Percentiles rank a stretch among this genome's conserved stretches.
Evolutionary conservation across 2,329 filamentous ascomycete species (phyloP).

Genomic region (Ophiobolus disseminans): DNA sequence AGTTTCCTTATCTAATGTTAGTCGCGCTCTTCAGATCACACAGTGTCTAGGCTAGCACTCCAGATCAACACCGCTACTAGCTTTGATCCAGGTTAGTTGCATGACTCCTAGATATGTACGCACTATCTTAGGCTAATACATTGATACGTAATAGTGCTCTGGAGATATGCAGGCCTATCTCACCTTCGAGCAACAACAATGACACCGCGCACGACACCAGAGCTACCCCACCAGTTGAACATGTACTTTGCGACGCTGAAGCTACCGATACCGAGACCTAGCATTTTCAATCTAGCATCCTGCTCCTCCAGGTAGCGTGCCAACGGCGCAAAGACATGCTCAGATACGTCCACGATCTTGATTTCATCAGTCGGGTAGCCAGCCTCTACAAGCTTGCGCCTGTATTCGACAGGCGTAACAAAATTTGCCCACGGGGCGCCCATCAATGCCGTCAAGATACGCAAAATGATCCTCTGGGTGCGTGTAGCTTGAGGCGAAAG

Average conservation of each 20-base stretch:
- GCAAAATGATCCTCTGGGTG: conserved; percentile 42
- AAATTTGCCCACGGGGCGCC: conserved; percentile 60
- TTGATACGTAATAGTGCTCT: neutral
- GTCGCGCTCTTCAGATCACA: no score
- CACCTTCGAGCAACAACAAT: conserved; percentile 48
- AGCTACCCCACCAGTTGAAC: conserved; percentile 54
- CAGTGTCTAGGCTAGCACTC: no score
- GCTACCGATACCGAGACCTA: conserved; percentile 49
- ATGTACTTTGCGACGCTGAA: conserved; percentile 43
- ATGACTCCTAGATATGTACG: no score
- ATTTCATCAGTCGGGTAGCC: conserved; percentile 57
- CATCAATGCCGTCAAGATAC: conserved; percentile 56
- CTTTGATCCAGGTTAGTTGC: no score
- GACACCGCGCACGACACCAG: conserved; percentile 48
- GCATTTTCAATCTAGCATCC: conserved; percentile 41
- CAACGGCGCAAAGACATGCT: conserved; percentile 61
- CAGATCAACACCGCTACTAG: neutral
- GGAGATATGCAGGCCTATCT: neutral
- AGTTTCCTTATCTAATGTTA: no score
- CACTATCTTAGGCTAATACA: neutral
- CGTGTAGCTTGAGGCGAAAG: conserved; percentile 32
- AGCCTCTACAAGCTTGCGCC: conserved; percentile 52
- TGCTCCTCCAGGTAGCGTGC: conserved; percentile 53
- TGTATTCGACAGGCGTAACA: conserved; percentile 56
- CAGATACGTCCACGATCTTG: conserved; percentile 59